A percentile compares a stretch with the other conserved stretches of the same genome.
Evolutionary conservation across 1,139 yeast species (phyloP).

Genomic region (Fermentozyma sake): DNA sequence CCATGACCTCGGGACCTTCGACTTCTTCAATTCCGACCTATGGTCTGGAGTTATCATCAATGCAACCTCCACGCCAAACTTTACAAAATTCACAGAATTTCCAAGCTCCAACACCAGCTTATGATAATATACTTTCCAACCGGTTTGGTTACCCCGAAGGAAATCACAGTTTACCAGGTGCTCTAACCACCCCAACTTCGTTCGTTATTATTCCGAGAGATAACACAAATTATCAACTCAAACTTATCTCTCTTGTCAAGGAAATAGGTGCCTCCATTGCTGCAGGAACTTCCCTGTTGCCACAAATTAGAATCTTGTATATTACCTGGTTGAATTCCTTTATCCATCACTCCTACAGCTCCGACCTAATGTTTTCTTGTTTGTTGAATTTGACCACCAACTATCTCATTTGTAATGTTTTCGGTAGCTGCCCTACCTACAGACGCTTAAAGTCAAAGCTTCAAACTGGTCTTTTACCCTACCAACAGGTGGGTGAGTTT

Average conservation of each 20-base stretch:
- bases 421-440: slow-evolving; percentile 15
- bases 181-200: slow-evolving; percentile 2
- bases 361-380: slow-evolving; percentile 33
- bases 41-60: no score
- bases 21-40: no score
- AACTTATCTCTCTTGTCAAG: slow-evolving; percentile 3
- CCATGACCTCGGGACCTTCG: no score
- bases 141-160: no score
- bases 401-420: slow-evolving; percentile 32
- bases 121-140: no score
- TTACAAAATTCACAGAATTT: no score
- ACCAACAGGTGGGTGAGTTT: no score
- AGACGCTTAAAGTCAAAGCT: neutral
- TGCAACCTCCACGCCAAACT: no score
- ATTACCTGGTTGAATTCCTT: slow-evolving; percentile 33
- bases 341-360: slow-evolving; percentile 19
- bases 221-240: slow-evolving; percentile 13
- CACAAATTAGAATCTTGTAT: slow-evolving; percentile 29
- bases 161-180: no score
- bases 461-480: neutral
- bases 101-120: no score
- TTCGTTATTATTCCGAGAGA: slow-evolving; percentile 5
- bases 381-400: slow-evolving; percentile 39
- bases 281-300: slow-evolving; percentile 26
- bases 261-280: slow-evolving; percentile 16